These are phyloP conservation scores for Lepiota venenata DNA, from an alignment of 768 basidiomycete genomes.

Conservation along the genomic window DNA sequence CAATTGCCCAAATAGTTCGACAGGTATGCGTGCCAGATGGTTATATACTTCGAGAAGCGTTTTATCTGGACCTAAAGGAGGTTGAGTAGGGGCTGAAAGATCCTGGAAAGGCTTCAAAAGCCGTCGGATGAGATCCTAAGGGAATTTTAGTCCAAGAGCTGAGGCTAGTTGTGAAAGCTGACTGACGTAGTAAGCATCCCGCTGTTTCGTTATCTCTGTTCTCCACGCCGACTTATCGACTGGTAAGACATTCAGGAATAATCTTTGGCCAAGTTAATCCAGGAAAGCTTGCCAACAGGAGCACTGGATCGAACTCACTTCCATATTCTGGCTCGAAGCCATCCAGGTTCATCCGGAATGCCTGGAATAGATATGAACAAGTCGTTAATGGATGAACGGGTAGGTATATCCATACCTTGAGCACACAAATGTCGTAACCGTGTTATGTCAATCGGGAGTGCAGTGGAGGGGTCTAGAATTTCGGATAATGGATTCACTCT, in stretches of 20 bases:
- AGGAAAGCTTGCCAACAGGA: background rate
- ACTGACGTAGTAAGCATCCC: slow-evolving; percentile 72
- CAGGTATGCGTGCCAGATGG: slow-evolving; percentile 54
- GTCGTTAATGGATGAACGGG: background rate
- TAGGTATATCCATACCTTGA: slow-evolving; percentile 42
- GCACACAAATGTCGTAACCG: slow-evolving; percentile 55
- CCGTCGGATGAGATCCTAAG: slow-evolving; percentile 65
- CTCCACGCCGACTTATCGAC: slow-evolving; percentile 55
- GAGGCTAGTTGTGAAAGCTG: background rate
- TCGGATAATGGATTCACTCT: slow-evolving; percentile 60
- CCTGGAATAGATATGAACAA: slow-evolving; percentile 36
- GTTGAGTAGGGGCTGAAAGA: slow-evolving; percentile 35
- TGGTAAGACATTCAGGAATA: slow-evolving; percentile 64
- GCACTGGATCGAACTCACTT: slow-evolving; percentile 42
- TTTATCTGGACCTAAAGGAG: slow-evolving; percentile 40
- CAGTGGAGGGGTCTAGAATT: slow-evolving; percentile 48
- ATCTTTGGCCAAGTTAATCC: slow-evolving; percentile 29
- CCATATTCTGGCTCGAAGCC: slow-evolving; percentile 78
- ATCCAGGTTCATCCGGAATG: slow-evolving; percentile 68
- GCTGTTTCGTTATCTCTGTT: slow-evolving; percentile 52
- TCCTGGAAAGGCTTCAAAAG: slow-evolving; percentile 52
- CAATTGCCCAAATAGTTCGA: slow-evolving; percentile 44
- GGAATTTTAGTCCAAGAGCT: background rate
- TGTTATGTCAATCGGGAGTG: slow-evolving; percentile 51
- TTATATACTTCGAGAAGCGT: slow-evolving; percentile 47